Percentiles rank a stretch among this genome's conserved stretches.
These are phyloP conservation scores for Lipomyces mesembrius DNA, from an alignment of 805 yeast genomes.

Conservation along the genomic window DNA sequence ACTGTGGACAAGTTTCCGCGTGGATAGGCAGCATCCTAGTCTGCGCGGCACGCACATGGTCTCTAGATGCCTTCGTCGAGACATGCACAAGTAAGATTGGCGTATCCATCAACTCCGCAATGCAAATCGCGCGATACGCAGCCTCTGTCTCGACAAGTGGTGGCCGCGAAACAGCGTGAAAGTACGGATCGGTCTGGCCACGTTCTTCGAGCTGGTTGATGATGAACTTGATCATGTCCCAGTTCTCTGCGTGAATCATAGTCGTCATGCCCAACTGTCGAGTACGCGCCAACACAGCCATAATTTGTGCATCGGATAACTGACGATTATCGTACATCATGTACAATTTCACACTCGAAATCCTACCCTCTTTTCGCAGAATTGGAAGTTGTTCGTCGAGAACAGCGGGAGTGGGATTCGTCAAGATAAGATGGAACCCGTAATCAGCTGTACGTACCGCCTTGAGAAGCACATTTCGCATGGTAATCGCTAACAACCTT, in stretches of 20 bases:
- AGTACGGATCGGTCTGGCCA: slow-evolving; percentile 50
- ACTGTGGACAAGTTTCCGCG: slow-evolving; percentile 50
- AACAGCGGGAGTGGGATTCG: slow-evolving; percentile 45
- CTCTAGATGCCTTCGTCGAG: slow-evolving; percentile 52
- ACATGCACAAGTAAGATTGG: slow-evolving; percentile 57
- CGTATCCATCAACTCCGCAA: slow-evolving; percentile 52
- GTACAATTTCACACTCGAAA: slow-evolving; percentile 52
- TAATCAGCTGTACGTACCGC: slow-evolving; percentile 53
- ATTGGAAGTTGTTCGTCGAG: slow-evolving; percentile 45
- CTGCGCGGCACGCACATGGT: slow-evolving; percentile 53
- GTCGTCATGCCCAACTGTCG: slow-evolving; percentile 53
- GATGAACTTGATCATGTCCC: slow-evolving; percentile 52
- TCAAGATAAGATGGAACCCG: slow-evolving; percentile 54
- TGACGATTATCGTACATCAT: slow-evolving; percentile 54
- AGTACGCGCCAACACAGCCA: slow-evolving; percentile 49
- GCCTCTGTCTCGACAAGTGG: slow-evolving; percentile 56
- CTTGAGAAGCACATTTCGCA: slow-evolving; percentile 41
- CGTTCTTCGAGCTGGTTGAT: slow-evolving; percentile 46
- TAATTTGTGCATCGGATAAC: slow-evolving; percentile 50
- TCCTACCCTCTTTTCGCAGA: slow-evolving; percentile 47
- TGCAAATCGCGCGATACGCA: slow-evolving; percentile 53
- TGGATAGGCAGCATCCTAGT: slow-evolving; percentile 50
- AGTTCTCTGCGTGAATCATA: slow-evolving; percentile 59
- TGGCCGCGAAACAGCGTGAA: slow-evolving; percentile 53
- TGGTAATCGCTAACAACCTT: slow-evolving; percentile 45